Evolutionary conservation across 2,329 filamentous ascomycete genomes (phyloP).

Genomic region (Sporothrix phasma): DNA sequence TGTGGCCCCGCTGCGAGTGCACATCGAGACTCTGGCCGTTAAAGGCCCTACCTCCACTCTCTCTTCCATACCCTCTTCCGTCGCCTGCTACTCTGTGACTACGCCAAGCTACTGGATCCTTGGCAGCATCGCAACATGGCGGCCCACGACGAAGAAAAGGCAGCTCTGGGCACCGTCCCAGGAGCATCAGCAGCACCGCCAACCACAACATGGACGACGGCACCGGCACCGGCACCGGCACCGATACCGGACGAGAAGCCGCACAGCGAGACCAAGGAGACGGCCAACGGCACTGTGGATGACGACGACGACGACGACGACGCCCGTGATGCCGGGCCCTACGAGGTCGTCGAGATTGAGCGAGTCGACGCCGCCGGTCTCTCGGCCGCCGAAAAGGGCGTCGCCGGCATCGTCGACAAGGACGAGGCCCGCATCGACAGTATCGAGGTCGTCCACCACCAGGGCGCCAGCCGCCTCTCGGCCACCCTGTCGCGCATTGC

Average conservation of each 20-base stretch:
- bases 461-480: neutral
- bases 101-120: neutral
- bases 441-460: neutral
- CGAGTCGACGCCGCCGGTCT: neutral
- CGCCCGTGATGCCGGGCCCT: neutral
- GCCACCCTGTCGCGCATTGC: conserved; percentile 16
- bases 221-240: neutral
- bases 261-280: neutral
- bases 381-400: neutral
- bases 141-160: conserved; percentile 3
- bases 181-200: neutral
- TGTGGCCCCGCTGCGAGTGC: neutral
- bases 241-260: neutral
- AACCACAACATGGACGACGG: neutral
- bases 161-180: neutral
- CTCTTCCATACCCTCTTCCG: neutral
- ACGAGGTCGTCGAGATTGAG: neutral
- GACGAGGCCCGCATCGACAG: neutral
- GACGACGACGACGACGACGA: neutral
- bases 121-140: neutral
- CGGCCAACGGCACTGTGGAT: neutral
- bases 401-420: neutral
- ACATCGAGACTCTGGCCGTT: neutral
- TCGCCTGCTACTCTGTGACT: neutral
- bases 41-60: neutral